phyloP scores from a whole-genome alignment of 306 rosid genomes.

The Quercus variabilis region DNA sequence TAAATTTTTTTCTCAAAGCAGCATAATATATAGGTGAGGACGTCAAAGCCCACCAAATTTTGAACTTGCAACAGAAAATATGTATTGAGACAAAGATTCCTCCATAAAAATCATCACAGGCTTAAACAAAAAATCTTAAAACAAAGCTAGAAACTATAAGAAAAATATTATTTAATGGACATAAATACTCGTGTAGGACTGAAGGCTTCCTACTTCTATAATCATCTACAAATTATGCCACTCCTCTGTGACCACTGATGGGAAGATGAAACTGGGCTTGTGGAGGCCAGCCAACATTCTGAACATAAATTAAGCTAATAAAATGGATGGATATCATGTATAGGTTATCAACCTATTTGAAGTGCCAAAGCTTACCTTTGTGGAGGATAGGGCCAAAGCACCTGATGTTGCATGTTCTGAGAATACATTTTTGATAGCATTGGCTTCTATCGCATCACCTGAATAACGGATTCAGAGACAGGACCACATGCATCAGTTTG shows the following conservation, averaged over 20 bases:
- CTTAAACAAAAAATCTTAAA: background rate
- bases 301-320: background rate
- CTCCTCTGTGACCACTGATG: background rate
- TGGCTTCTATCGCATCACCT: conserved; percentile 87
- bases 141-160: background rate
- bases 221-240: background rate
- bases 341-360: conserved; percentile 1
- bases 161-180: background rate
- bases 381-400: conserved; percentile 76
- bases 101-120: background rate
- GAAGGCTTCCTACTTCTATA: background rate
- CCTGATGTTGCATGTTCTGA: conserved; percentile 50
- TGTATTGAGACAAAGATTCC: background rate
- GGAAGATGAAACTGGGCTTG: background rate
- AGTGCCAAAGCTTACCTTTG: conserved; percentile 62
- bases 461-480: conserved; percentile 18
- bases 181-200: background rate
- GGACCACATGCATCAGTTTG: conserved; percentile 9
- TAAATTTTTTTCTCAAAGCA: background rate
- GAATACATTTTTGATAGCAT: conserved; percentile 74
- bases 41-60: background rate
- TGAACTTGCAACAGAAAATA: background rate
- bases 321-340: conserved; percentile 6
- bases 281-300: background rate
- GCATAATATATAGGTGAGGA: background rate